Conservation (phyloP, 2,329 filamentous ascomycete genomes). For the Neurospora crassa region DNA sequence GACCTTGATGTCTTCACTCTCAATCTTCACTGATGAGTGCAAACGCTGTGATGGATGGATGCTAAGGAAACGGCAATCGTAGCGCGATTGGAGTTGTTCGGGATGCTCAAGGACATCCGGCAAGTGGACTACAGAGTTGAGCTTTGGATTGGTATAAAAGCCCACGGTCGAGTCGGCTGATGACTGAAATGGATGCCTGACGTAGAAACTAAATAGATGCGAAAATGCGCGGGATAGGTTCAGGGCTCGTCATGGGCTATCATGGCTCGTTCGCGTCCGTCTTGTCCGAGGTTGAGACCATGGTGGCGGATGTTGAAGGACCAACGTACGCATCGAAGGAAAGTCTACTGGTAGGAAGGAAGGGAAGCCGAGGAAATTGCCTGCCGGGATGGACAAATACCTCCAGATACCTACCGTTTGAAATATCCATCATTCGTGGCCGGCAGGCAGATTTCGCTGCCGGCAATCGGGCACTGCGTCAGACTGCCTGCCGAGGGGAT, state of each 20-base stretch:
- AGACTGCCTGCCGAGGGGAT: not conserved
- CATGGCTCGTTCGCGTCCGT: not conserved
- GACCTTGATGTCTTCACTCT: not conserved
- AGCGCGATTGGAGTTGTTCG: not conserved
- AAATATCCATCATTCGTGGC: not conserved
- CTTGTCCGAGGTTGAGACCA: not conserved
- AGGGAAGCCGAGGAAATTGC: not conserved
- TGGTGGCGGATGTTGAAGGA: not conserved
- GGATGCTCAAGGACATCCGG: not conserved
- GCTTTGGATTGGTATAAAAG: not conserved
- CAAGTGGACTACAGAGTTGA: not conserved
- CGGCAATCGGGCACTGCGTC: not conserved
- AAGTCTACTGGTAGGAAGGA: no score
- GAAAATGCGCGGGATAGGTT: not conserved
- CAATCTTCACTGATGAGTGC: not conserved
- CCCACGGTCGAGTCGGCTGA: not conserved
- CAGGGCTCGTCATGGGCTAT: not conserved
- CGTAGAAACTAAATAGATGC: not conserved
- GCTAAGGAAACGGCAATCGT: not conserved
- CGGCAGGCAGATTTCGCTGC: not conserved
- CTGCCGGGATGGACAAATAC: not conserved
- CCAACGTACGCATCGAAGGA: no score
- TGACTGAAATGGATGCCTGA: not conserved
- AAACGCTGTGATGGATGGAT: not conserved
- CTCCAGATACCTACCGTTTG: no score